Base-by-base conservation (phyloP, 345 rosid species). In the Microcos paniculata region DNA sequence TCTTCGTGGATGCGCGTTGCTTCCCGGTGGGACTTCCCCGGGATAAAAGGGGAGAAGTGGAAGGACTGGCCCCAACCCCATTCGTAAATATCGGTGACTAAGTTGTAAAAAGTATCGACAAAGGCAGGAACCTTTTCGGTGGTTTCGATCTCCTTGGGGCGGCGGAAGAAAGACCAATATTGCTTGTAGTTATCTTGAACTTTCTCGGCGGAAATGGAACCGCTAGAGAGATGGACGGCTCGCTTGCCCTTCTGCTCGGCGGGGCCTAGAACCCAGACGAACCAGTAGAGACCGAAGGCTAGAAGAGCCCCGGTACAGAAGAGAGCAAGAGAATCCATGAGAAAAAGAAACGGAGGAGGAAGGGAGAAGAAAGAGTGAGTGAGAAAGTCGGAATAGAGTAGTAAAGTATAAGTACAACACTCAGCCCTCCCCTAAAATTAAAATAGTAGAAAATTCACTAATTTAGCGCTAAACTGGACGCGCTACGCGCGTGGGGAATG, bases 41-140 rank as follows among this genome's bases (percentile, higher is more conserved):
- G 84, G 23, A 93, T 4, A n/a, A 90, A 81, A 14, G 99, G 99
- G 10, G 98, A 91, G 87, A 95, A 95, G 74, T 95, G 99, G 84
- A 95, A 95, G 68, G 98, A 95, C 73, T 95, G 99, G 9, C 98
- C 99, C 99, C 98, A 95, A 0, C 99, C 99, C 99, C 99, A 95
- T 87, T 95, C 99, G 84, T 95, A 95, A 63, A 95, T 95, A 78
- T 95, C 99, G 9, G 99, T 95, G 14, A 95, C 96, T 46, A 93
- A 80, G 79, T 95, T 93, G 89, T 95, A 95, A 57, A 95, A 95
- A 0, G 99, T 95, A 84, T 95, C 96, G 35, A 95, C 99, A 72
- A 95, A 91, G 75, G 85, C 97, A 0, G 99, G 99, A 9, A 93
- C 98, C 23, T 89, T 90, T 49, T 95, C 97, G 68, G 91, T 78